A percentile compares a stretch with the other conserved stretches of the same genome.
phyloP scores from a whole-genome alignment of 164 flowering plant species.

The Protea cynaroides region DNA sequence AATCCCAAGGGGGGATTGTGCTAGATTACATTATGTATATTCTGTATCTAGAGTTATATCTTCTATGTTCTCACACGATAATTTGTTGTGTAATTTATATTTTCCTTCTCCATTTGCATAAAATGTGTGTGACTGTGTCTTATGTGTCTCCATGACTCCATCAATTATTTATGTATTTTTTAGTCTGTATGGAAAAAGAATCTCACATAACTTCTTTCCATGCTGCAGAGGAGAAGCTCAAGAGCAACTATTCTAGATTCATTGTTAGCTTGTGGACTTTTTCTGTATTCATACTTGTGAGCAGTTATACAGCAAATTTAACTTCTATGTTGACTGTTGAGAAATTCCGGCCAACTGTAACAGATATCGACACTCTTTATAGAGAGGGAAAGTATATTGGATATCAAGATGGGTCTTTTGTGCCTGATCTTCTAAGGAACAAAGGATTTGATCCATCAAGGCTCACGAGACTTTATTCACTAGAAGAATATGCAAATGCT shows the following conservation, averaged over 20 bases:
- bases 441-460: neutral
- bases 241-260: conserved; percentile 7
- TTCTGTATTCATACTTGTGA: neutral
- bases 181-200: neutral
- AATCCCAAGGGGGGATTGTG: too few species aligned
- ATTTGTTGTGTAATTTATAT: too few species aligned
- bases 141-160: neutral
- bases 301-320: conserved; percentile 2
- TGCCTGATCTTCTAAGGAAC: neutral
- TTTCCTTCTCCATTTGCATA: too few species aligned
- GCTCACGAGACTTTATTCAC: neutral
- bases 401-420: conserved; percentile 9
- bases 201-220: neutral
- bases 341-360: neutral
- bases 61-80: too few species aligned
- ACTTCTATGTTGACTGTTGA: conserved; percentile 4
- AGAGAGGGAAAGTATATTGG: conserved; percentile 8
- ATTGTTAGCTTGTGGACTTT: conserved; percentile 1
- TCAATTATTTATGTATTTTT: neutral
- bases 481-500: neutral
- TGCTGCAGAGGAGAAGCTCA: conserved; percentile 2
- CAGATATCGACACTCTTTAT: neutral
- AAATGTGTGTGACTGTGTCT: too few species aligned
- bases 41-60: too few species aligned
- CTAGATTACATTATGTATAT: too few species aligned